Evolutionary conservation across 495 filamentous ascomycete genomes (phyloP).

Genomic region (Aspergillus heteromorphus): DNA sequence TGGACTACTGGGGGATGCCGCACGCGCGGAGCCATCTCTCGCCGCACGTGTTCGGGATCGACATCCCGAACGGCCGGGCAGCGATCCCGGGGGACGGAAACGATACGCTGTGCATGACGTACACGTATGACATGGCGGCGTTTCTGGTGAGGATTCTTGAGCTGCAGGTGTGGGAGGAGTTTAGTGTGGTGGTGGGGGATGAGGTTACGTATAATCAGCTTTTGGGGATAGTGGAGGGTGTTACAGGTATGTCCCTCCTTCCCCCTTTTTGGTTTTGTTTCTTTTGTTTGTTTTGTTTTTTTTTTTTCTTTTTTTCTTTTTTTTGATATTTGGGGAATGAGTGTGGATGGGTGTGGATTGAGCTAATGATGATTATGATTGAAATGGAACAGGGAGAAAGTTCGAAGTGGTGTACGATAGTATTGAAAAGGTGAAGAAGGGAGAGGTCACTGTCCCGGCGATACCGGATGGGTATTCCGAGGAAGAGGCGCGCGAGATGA

Average conservation of each 20-base stretch:
- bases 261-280: too few relatives aligned
- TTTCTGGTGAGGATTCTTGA: constrained; percentile 44
- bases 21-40: constrained; percentile 34
- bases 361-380: too few relatives aligned
- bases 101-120: constrained; percentile 44
- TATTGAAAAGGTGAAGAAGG: constrained; percentile 39
- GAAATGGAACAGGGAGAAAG: constrained; percentile 41
- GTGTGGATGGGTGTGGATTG: neutral
- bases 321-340: too few relatives aligned
- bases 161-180: constrained; percentile 41
- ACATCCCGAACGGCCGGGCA: constrained; percentile 40
- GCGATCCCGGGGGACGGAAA: constrained; percentile 50
- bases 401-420: constrained; percentile 46
- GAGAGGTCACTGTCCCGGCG: constrained; percentile 44
- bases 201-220: constrained; percentile 44
- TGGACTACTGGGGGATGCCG: constrained; percentile 53
- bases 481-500: constrained; percentile 27
- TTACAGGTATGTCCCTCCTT: constrained; percentile 29
- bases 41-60: constrained; percentile 38
- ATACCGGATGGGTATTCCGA: constrained; percentile 20
- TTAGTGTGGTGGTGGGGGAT: constrained; percentile 41
- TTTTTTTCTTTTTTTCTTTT: too few relatives aligned
- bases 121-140: constrained; percentile 46
- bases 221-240: constrained; percentile 38
- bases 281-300: too few relatives aligned